Percentiles rank a stretch among this genome's conserved stretches.
phyloP scores from a whole-genome alignment of 2,329 filamentous ascomycete genomes.

The Neobulgaria alba region DNA sequence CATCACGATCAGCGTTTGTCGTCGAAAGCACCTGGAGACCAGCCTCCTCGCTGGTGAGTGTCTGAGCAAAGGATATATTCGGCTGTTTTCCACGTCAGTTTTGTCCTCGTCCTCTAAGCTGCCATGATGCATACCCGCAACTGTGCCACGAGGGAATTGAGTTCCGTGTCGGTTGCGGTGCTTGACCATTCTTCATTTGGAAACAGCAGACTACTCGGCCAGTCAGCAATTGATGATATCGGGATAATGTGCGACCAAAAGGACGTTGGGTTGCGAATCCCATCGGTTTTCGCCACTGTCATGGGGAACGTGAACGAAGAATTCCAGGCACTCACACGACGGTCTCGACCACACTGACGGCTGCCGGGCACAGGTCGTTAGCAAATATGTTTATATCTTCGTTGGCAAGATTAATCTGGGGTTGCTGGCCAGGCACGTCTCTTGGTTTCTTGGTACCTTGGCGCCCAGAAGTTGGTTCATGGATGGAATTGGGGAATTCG shows the following conservation, averaged over 20 bases:
- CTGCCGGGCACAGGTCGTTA: not conserved
- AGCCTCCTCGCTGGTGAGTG: constrained; percentile 36
- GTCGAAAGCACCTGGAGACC: constrained; percentile 72
- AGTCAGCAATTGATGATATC: constrained; percentile 12
- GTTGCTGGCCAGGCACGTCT: not conserved
- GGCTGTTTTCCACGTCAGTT: constrained; percentile 17
- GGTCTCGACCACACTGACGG: not conserved
- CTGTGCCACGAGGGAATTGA: constrained; percentile 16
- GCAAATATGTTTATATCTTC: not conserved
- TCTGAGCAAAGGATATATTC: constrained; percentile 24
- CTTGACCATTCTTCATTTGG: constrained; percentile 24
- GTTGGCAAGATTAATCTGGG: constrained; percentile 1
- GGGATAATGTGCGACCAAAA: too few species aligned
- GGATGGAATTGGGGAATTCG: not conserved
- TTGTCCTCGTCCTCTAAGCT: not conserved
- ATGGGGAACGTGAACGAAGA: not conserved
- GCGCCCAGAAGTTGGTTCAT: too few species aligned
- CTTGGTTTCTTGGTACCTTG: not conserved
- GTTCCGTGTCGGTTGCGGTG: constrained; percentile 11
- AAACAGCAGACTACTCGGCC: constrained; percentile 21
- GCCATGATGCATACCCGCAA: constrained; percentile 17
- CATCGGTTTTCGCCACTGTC: too few species aligned
- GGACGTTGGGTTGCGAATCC: too few species aligned
- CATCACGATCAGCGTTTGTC: constrained; percentile 49
- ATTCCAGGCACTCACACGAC: not conserved